Base-by-base conservation (phyloP, 306 rosid species). In the Fagus sylvatica region DNA sequence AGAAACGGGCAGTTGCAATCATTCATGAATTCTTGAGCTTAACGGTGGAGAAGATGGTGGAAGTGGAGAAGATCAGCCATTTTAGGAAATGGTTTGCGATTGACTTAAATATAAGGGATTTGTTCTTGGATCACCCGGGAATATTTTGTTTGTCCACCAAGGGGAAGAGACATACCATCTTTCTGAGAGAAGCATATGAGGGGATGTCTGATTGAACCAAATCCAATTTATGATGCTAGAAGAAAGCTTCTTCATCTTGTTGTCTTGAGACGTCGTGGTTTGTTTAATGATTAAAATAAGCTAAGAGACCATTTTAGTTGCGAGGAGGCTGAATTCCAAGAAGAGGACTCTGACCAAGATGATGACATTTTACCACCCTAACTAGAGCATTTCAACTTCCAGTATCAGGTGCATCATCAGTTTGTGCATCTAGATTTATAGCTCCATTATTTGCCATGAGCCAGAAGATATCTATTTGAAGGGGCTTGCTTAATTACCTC, bases 11-110 rank as follows among this genome's bases (percentile, higher is more conserved):
- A 1, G 96, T 93, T 39, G 84, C 93, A 2, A 79, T 91, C 62
- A 92, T 90, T 84, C 99, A 95, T 4, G 98, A 93, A 79, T 95
- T 95, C 82, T 78, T 95, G 84, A 88, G 90, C 80, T 85, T 91
- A 86, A 93, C 98, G 1, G 97, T 91, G 79, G 99, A 95, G 89
- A 93, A 87, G 87, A 91, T 85, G 93, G 89, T 95, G 81, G 99
- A 95, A 80, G 98, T 95, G 74, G 97, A 93, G 85, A 95, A 89
- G 87, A 86, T 86, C 73, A 85, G 87, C 62, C 89, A 88, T 1
- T 88, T 88, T 70, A 80, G 89, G 56, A 88, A 80, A 36, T 65
- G 90, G 89, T 76, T 87, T 78, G 96, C 92, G 46, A 86, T 93
- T 78, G 92, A 89, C 36, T 84, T 93, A 28, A 93, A 93, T 76